A percentile compares a stretch with the other conserved stretches of the same genome.
Evolutionary conservation across 1,139 yeast genomes (phyloP).

Genomic region (Geotrichum australiense): DNA sequence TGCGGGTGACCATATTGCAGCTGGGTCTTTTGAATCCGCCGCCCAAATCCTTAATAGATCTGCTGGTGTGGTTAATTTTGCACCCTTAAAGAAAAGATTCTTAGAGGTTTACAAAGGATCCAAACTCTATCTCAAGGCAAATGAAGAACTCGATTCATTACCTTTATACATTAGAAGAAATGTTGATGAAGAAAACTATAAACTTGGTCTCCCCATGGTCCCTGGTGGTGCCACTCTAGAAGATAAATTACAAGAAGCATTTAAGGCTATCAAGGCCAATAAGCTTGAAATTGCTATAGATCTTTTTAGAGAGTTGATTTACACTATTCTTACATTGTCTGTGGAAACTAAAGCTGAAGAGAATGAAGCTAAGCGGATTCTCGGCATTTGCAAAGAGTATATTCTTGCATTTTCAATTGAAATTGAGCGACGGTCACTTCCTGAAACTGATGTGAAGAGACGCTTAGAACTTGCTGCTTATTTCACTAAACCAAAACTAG

Average conservation of each 20-base stretch:
- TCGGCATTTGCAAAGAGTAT: slow-evolving; percentile 78
- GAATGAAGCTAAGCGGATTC: slow-evolving; percentile 61
- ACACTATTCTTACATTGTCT: slow-evolving; percentile 63
- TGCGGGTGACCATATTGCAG: slow-evolving; percentile 90
- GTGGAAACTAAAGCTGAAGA: slow-evolving; percentile 73
- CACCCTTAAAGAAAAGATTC: slow-evolving; percentile 78
- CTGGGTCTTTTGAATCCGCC: slow-evolving; percentile 95
- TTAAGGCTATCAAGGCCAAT: slow-evolving; percentile 74
- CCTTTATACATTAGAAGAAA: slow-evolving; percentile 65
- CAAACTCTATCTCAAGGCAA: slow-evolving; percentile 67
- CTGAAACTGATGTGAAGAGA: slow-evolving; percentile 65
- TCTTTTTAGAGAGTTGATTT: slow-evolving; percentile 71
- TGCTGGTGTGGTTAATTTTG: slow-evolving; percentile 77
- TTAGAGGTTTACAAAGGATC: slow-evolving; percentile 75
- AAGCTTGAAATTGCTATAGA: slow-evolving; percentile 74
- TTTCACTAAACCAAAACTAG: slow-evolving; percentile 79
- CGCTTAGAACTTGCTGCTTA: slow-evolving; percentile 93
- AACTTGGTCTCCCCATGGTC: slow-evolving; percentile 53
- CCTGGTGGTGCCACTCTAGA: slow-evolving; percentile 67
- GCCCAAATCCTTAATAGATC: slow-evolving; percentile 88
- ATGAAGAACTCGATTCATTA: slow-evolving; percentile 66
- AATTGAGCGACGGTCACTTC: slow-evolving; percentile 74
- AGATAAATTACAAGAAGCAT: slow-evolving; percentile 60
- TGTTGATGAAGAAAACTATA: slow-evolving; percentile 33
- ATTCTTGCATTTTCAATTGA: slow-evolving; percentile 89